phyloP scores from a whole-genome alignment of 495 filamentous ascomycete species.

The Podospora conica region DNA sequence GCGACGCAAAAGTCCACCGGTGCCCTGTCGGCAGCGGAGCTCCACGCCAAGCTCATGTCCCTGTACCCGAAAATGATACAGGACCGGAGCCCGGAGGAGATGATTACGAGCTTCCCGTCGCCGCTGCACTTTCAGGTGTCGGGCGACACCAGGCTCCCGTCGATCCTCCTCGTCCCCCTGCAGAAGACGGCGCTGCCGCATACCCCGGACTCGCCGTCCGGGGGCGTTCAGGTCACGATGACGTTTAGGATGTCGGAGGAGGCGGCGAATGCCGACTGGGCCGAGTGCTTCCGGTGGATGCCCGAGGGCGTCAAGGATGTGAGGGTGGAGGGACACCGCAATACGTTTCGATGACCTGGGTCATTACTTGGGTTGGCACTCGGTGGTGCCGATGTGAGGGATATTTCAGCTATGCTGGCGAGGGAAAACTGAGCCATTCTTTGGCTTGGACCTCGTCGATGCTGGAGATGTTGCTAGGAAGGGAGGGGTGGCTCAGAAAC shows the following conservation, averaged over 20 bases:
- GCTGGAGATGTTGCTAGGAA: no score
- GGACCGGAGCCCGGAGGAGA: conserved; percentile 35
- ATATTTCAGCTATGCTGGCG: background rate
- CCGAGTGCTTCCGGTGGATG: conserved; percentile 46
- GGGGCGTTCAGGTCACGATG: conserved; percentile 33
- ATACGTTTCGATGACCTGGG: conserved; percentile 39
- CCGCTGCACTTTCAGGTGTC: conserved; percentile 44
- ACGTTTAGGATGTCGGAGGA: conserved; percentile 40
- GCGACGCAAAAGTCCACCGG: conserved; percentile 33
- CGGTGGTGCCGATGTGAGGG: background rate
- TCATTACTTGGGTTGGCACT: background rate
- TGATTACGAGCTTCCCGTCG: conserved; percentile 36
- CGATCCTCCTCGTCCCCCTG: conserved; percentile 38
- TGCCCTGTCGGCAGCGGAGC: conserved; percentile 39
- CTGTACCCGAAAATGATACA: conserved; percentile 39
- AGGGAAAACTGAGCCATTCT: background rate
- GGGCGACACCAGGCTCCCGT: conserved; percentile 38
- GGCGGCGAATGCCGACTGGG: conserved; percentile 38
- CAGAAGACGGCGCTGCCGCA: conserved; percentile 20
- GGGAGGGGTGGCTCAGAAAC: background rate
- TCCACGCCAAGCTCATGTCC: conserved; percentile 41
- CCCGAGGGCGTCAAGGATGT: conserved; percentile 43
- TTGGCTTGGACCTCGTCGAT: no score
- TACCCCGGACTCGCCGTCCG: conserved; percentile 24
- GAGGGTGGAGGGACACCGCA: conserved; percentile 40